Percentiles rank a stretch among this genome's conserved stretches.
These are phyloP conservation scores for Calycina marina DNA, from an alignment of 2,329 filamentous ascomycete genomes.

Conservation along the genomic window DNA sequence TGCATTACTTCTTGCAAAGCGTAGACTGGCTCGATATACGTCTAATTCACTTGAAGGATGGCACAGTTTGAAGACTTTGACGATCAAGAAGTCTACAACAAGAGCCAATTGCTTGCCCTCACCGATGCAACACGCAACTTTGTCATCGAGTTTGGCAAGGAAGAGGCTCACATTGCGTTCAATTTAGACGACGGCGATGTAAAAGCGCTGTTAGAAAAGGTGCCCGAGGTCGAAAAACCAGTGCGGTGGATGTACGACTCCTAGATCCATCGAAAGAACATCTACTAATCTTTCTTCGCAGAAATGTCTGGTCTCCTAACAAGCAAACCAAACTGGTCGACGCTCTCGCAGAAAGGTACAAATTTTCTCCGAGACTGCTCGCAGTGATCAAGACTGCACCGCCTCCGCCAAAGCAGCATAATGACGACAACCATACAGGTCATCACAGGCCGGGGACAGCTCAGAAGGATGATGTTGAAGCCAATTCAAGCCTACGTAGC, in stretches of 20 bases:
- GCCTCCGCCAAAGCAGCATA: conserved; percentile 11
- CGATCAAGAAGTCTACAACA: conserved; percentile 28
- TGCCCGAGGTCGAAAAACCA: conserved; percentile 26
- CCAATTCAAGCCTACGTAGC: conserved; percentile 7
- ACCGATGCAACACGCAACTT: conserved; percentile 38
- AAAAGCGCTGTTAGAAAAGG: conserved; percentile 23
- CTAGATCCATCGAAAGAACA: conserved; percentile 1
- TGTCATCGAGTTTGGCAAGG: conserved; percentile 47
- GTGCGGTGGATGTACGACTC: conserved; percentile 55
- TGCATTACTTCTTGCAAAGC: too few species aligned
- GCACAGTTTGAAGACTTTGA: conserved; percentile 33
- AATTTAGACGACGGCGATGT: conserved; percentile 33
- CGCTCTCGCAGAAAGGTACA: conserved; percentile 44
- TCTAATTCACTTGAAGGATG: conserved; percentile 11
- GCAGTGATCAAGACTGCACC: conserved; percentile 49
- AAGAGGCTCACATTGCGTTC: conserved; percentile 39
- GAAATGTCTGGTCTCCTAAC: conserved; percentile 57
- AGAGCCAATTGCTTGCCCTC: conserved; percentile 28
- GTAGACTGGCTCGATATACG: too few species aligned
- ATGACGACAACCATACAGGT: conserved; percentile 5
- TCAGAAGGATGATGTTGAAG: conserved; percentile 16
- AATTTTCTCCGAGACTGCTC: conserved; percentile 51
- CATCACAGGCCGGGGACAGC: conserved; percentile 3
- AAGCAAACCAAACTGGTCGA: conserved; percentile 39
- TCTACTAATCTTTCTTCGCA: conserved; percentile 19